phyloP scores from a whole-genome alignment of 2,329 filamentous ascomycete genomes.

The Grosmannia penicillata region DNA sequence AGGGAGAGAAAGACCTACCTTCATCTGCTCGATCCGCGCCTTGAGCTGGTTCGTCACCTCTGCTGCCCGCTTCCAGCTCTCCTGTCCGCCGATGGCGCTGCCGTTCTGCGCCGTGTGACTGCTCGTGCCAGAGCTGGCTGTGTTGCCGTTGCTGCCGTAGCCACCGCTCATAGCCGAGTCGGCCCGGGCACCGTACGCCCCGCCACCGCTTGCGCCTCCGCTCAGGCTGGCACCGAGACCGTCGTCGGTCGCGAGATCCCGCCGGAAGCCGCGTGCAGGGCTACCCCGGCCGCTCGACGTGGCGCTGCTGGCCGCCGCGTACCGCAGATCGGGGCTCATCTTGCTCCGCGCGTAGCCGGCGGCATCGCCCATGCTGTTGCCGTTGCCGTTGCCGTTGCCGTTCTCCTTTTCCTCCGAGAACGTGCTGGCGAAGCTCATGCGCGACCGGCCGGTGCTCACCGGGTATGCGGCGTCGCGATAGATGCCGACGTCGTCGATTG shows the following conservation, averaged over 20 bases:
- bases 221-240: conserved; percentile 2
- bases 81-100: conserved; percentile 40
- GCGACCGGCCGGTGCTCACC: conserved; percentile 22
- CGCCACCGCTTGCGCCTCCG: conserved; percentile 1
- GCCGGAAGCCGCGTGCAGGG: conserved; percentile 40
- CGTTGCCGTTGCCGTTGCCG: no score
- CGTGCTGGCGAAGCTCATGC: conserved; percentile 48
- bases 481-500: conserved; percentile 43
- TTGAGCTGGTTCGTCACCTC: conserved; percentile 97
- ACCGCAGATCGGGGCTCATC: conserved; percentile 39
- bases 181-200: not conserved
- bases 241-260: conserved; percentile 13
- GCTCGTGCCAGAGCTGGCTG: not conserved
- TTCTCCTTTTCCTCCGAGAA: conserved; percentile 71
- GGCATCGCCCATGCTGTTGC: no score
- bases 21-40: conserved; percentile 97
- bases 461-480: conserved; percentile 36
- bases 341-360: conserved; percentile 31
- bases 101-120: conserved; percentile 8
- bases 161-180: not conserved
- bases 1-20: conserved; percentile 32
- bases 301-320: conserved; percentile 25
- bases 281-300: conserved; percentile 42
- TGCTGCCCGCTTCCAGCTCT: conserved; percentile 94
- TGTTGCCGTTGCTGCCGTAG: conserved; percentile 6